Evolutionary conservation across 768 basidiomycete genomes (phyloP).

Genomic region (Boletus huronensis): DNA sequence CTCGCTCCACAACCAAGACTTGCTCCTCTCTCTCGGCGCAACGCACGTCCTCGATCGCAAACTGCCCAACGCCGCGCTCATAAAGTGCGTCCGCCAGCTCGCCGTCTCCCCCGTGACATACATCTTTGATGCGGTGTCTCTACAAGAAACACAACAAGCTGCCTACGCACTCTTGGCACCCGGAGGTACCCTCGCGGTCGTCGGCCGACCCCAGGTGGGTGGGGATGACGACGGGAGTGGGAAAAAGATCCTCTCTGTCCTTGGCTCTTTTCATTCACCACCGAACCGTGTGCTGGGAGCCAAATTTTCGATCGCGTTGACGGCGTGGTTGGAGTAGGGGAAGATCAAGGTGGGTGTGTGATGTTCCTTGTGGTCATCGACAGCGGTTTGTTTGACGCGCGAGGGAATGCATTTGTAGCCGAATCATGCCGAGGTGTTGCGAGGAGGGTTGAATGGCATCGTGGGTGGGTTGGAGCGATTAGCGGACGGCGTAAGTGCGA

Average conservation of each 20-base stretch:
- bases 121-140: conserved; percentile 31
- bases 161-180: conserved; percentile 28
- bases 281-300: conserved; percentile 3
- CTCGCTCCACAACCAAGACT: conserved; percentile 29
- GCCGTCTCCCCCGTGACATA: neutral
- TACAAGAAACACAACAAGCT: conserved; percentile 30
- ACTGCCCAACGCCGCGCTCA: conserved; percentile 13
- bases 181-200: conserved; percentile 28
- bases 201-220: neutral
- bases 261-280: conserved; percentile 4
- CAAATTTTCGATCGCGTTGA: conserved; percentile 8
- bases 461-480: conserved; percentile 31
- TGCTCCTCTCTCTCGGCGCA: conserved; percentile 35
- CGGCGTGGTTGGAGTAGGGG: conserved; percentile 13
- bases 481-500: conserved; percentile 34
- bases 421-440: conserved; percentile 36
- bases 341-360: conserved; percentile 15
- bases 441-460: conserved; percentile 36
- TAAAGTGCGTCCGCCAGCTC: conserved; percentile 1
- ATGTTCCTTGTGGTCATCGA: neutral
- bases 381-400: neutral
- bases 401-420: conserved; percentile 25
- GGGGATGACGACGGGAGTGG: neutral
- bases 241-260: neutral
- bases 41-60: conserved; percentile 34